Percentiles rank a stretch among this genome's conserved stretches.
Conservation (phyloP, 228 moss, liverwort and hornwort genomes). For the Sphagnum fallax region DNA sequence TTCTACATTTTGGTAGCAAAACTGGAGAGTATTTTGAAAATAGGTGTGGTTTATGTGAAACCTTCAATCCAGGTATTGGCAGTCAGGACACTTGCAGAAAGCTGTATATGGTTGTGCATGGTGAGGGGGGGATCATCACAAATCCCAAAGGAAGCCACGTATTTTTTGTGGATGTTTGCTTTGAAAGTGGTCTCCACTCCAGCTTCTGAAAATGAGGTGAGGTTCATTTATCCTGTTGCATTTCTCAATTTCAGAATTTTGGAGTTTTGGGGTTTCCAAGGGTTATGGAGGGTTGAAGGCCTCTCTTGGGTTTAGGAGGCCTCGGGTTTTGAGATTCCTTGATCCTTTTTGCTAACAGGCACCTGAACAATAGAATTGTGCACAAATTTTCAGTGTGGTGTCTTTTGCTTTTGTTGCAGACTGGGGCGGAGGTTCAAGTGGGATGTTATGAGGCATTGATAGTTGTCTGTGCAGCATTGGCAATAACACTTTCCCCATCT, state of each 20-base stretch:
- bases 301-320: too few relatives aligned
- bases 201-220: conserved; percentile 44
- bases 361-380: too few relatives aligned
- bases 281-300: too few relatives aligned
- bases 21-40: too few relatives aligned
- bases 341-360: too few relatives aligned
- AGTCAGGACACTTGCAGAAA: conserved; percentile 52
- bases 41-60: too few relatives aligned
- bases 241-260: background rate
- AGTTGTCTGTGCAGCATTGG: conserved; percentile 57
- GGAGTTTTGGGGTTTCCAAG: background rate
- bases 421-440: conserved; percentile 64
- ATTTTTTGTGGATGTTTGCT: conserved; percentile 65
- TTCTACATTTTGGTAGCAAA: too few relatives aligned
- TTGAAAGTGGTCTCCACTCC: conserved; percentile 50
- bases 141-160: conserved; percentile 50
- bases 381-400: too few relatives aligned
- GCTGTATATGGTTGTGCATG: conserved; percentile 67
- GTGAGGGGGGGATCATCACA: conserved; percentile 30
- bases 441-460: conserved; percentile 65
- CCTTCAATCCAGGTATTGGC: conserved; percentile 52
- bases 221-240: background rate
- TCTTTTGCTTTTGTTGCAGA: conserved; percentile 17
- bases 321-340: too few relatives aligned
- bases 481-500: conserved; percentile 49